Base-by-base conservation (phyloP, 2,329 filamentous ascomycete species). In the Emmonsiellopsis sp. region DNA sequence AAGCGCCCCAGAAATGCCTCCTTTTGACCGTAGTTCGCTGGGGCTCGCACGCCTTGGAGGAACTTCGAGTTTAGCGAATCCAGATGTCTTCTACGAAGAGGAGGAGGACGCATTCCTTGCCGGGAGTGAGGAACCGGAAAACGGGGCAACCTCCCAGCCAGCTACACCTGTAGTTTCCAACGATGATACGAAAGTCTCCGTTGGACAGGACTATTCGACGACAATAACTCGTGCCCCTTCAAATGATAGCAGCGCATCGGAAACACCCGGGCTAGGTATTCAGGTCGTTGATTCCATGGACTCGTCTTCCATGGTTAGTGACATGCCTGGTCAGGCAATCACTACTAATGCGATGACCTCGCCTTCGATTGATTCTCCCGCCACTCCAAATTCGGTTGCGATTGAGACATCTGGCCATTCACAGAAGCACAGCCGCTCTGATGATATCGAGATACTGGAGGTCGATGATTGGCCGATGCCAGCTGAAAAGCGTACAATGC, bases 41-140 rank as follows among this genome's bases (percentile, higher is more conserved):
- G 62, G 62, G 27, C 62, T 65, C 21, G 62, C 63, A 44, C 68
- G 72, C 6, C 60, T 75, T 32, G 65, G 66, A 11, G 71, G 67
- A 31, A 68, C 64, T 42, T 60, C 69, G 6, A 62, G 66, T 1
- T 61, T 75, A 49, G 68, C 71, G 48, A 69, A 70, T 42, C 67
- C 68, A 5, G 74, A 77, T 58, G 74, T 76, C 4, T 75, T 77
- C 54, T 72, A 76, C 46, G 74, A 77, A 58, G 73, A 77, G 56
- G 74, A 77, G 55, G 74, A 77, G 54, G 74, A 77, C 60, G 73
- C 71, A 8, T 75, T 75, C 54, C 57, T 75, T 27, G 72, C 72
- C 27, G 65, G 55, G 52, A 55, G 49, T 14, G 52, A 56, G 31
- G 33, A 8, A 44, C 31, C 49, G 11, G 48, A 14, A 34, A 43